A percentile compares a stretch with the other conserved stretches of the same genome.
Evolutionary conservation across 108 stramenopile genomes (phyloP).

Genomic region (Cyclotella atomus): DNA sequence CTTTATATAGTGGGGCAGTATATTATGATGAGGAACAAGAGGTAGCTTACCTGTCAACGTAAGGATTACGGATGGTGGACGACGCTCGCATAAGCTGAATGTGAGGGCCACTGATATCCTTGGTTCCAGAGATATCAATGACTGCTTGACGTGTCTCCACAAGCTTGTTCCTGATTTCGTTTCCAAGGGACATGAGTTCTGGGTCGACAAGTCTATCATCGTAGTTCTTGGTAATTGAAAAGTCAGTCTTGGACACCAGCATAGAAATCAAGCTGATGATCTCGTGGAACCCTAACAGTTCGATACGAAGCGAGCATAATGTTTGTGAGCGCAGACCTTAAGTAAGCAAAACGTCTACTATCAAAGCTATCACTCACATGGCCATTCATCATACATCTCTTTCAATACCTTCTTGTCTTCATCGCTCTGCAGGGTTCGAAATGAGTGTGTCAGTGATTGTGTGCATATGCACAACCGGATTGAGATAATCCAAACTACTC

Average conservation of each 20-base stretch:
- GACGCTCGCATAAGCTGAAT: constrained; percentile 87
- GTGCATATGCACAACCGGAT: neutral
- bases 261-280: constrained; percentile 94
- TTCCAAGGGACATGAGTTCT: constrained; percentile 71
- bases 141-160: constrained; percentile 85
- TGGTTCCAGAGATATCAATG: constrained; percentile 79
- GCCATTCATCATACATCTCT: constrained; percentile 95
- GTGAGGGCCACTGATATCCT: constrained; percentile 82
- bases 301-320: neutral
- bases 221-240: constrained; percentile 91
- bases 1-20: too few relatives aligned
- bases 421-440: constrained; percentile 34
- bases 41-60: constrained; percentile 74
- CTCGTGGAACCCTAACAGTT: constrained; percentile 71
- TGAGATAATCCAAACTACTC: too few relatives aligned
- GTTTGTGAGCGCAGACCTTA: neutral
- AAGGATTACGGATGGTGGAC: constrained; percentile 88
- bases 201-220: constrained; percentile 86
- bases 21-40: too few relatives aligned
- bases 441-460: neutral
- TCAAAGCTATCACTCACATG: constrained; percentile 49
- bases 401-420: constrained; percentile 61
- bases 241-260: constrained; percentile 95
- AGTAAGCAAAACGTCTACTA: neutral
- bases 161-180: constrained; percentile 81